phyloP scores from a whole-genome alignment of 768 basidiomycete genomes.

The Zangia roseola region DNA sequence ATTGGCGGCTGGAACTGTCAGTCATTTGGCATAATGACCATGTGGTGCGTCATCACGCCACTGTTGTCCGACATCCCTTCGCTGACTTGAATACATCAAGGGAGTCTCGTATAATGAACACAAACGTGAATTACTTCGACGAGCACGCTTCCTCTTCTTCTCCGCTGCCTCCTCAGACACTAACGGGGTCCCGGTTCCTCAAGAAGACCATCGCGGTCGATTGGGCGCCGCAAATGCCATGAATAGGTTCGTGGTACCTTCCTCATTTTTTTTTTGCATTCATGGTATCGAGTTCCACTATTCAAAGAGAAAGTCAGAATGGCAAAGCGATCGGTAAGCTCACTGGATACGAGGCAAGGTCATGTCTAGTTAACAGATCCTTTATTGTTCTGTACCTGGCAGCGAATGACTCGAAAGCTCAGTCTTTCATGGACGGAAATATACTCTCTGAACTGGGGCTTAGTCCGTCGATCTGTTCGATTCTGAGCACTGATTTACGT shows the following conservation, averaged over 20 bases:
- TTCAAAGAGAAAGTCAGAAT: too few species aligned
- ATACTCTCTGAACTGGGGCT: background rate
- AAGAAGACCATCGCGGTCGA: background rate
- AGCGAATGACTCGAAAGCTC: background rate
- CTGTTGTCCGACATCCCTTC: background rate
- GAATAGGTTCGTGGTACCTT: background rate
- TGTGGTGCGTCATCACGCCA: too few species aligned
- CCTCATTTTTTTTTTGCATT: background rate
- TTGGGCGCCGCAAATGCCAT: background rate
- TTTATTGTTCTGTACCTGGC: too few species aligned
- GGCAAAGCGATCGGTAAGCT: background rate
- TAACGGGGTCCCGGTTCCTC: background rate
- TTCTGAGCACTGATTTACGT: constrained; percentile 2
- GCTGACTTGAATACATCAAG: background rate
- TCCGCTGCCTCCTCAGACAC: too few species aligned
- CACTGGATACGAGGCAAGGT: too few species aligned
- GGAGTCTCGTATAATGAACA: too few species aligned
- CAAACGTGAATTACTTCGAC: too few species aligned
- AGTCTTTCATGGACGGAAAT: background rate
- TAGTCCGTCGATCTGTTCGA: background rate
- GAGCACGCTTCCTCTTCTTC: too few species aligned
- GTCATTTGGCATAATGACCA: background rate
- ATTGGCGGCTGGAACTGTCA: background rate
- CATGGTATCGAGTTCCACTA: too few species aligned
- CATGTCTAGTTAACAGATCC: too few species aligned